Evolutionary conservation across 1,284 basidiomycete genomes (phyloP).

Genomic region (Ceratobasidium sp.): DNA sequence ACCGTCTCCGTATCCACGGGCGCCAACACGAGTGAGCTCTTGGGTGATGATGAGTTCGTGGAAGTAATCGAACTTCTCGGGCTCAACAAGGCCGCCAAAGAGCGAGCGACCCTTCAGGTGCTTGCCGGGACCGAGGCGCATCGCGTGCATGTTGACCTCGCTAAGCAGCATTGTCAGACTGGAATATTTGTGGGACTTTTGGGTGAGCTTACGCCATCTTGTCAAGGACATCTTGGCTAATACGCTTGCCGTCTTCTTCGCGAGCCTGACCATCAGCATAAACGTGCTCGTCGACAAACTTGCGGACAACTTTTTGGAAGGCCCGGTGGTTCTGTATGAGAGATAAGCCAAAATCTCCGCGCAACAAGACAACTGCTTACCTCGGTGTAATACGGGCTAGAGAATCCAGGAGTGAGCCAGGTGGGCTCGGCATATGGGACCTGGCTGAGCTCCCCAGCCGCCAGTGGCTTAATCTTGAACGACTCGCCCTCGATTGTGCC

Average conservation of each 20-base stretch:
- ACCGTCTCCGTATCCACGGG: slow-evolving; percentile 86
- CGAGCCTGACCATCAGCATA: slow-evolving; percentile 61
- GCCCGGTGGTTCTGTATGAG: slow-evolving; percentile 53
- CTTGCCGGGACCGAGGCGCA: slow-evolving; percentile 87
- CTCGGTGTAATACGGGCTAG: slow-evolving; percentile 85
- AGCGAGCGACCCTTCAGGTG: slow-evolving; percentile 84
- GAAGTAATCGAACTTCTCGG: slow-evolving; percentile 64
- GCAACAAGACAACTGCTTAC: slow-evolving; percentile 49
- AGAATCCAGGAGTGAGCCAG: slow-evolving; percentile 79
- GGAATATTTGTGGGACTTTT: slow-evolving; percentile 21
- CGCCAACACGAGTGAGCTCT: slow-evolving; percentile 79
- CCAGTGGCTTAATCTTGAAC: slow-evolving; percentile 59
- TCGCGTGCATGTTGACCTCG: slow-evolving; percentile 78
- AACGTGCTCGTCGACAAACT: slow-evolving; percentile 62
- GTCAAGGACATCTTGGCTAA: slow-evolving; percentile 68
- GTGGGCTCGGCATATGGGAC: slow-evolving; percentile 87
- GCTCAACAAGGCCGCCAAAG: slow-evolving; percentile 82
- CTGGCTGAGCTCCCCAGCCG: slow-evolving; percentile 65
- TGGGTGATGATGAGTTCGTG: slow-evolving; percentile 79
- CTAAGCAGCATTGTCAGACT: slow-evolving; percentile 49
- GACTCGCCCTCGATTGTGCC: slow-evolving; percentile 73
- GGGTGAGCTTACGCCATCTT: slow-evolving; percentile 68
- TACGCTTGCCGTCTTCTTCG: slow-evolving; percentile 79
- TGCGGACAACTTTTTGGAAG: slow-evolving; percentile 57
- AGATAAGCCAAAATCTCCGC: neutral